Evolutionary conservation across 176 grass and related monocot genomes (phyloP), one percentile per base, ranked within the genome.

Genomic region (Aegilops longissima): DNA sequence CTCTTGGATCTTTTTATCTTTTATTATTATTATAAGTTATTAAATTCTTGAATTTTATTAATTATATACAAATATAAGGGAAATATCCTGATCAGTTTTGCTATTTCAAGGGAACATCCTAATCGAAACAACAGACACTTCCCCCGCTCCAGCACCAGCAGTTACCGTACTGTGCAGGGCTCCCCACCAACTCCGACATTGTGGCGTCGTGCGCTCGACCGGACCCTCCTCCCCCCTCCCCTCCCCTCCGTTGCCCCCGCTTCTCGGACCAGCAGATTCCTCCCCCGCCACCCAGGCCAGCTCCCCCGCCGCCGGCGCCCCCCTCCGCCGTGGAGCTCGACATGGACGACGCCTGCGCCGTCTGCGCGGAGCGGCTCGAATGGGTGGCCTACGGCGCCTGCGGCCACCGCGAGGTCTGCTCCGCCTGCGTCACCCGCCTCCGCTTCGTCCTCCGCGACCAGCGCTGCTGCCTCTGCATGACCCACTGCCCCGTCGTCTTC

Each of bases 391-490:
- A 94, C 72, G 93, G 93, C 62, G 54, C 78, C 8, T 94, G 93
- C 87, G 84, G 87, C 40, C 93, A 95, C 69, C 86, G 88, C 36
- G 93, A 92, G 88, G 93, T 95, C 45, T 95, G 90, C 93, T 89
- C 93, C 27, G 84, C 76, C 34, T 95, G 93, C 79, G 90, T 95
- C 38, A 86, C 90, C 30, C 93, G 90, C 77, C 86, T 95, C 70
- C 88, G 93, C 21, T 95, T 95, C 86, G 83, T 95, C 90, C 38
- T 89, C 74, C 82, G 76, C 61, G 93, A 95, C 38, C 80, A 38
- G 56, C 88, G 86, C 65, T 95, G 90, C 73, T 95, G 93, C 83
- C 86, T 92, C 52, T 95, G 93, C 90, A 95, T 89, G 81, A 90
- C 86, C 62, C 85, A 86, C 64, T 92, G 88, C 80, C 69, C 86